These are phyloP conservation scores for Solanum okadae DNA, from an alignment of 257 asterid species.

Conservation along the genomic window DNA sequence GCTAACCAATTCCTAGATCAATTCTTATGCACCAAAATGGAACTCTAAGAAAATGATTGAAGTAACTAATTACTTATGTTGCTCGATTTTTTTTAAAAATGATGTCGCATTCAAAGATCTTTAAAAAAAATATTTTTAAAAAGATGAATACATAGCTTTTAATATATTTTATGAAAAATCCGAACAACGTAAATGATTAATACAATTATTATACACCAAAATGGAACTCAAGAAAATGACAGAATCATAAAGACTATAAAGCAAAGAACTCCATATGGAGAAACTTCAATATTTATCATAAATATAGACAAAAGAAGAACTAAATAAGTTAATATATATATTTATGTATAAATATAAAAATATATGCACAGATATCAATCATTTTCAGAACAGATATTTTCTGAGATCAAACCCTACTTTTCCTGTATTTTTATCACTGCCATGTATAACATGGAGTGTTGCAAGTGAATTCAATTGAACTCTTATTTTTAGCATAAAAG, in stretches of 20 bases:
- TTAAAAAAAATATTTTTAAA: fast-evolving
- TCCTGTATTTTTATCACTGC: conserved; percentile 8
- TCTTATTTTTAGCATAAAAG: not conserved
- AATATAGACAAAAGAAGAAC: not conserved
- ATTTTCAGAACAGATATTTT: conserved; percentile 24
- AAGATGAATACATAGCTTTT: too few relatives aligned
- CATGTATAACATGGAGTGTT: not conserved
- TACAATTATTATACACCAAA: not conserved
- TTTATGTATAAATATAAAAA: not conserved
- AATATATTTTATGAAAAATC: too few relatives aligned
- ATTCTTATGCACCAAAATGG: not conserved
- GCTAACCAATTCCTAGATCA: not conserved
- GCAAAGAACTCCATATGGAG: not conserved
- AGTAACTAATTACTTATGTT: not conserved
- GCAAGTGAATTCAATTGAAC: not conserved
- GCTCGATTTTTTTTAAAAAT: not conserved
- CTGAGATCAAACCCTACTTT: conserved; percentile 18
- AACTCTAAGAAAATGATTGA: not conserved
- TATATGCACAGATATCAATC: conserved; percentile 24
- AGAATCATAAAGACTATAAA: not conserved
- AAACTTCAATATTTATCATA: conserved; percentile 12
- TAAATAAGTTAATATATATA: not conserved
- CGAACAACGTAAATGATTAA: not conserved
- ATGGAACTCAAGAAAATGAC: not conserved
- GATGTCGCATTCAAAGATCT: not conserved